These are phyloP conservation scores for Inonotus hispidus DNA, from an alignment of 1,284 basidiomycete species.

Conservation along the genomic window DNA sequence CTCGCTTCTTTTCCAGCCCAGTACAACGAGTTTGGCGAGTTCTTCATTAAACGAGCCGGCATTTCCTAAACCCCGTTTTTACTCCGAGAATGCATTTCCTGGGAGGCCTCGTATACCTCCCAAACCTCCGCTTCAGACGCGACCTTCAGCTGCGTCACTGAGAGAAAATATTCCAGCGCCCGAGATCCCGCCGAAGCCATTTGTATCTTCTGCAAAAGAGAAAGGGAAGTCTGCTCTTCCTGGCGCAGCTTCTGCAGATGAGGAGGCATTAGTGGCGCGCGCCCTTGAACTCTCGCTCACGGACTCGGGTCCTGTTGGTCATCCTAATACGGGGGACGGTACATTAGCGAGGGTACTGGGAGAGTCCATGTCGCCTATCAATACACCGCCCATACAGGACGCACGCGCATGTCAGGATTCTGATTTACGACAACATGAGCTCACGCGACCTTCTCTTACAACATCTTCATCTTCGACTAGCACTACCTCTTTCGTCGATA, in stretches of 20 bases:
- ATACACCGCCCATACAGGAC: background rate
- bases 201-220: background rate
- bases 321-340: constrained; percentile 11
- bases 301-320: constrained; percentile 31
- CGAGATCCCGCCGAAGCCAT: constrained; percentile 6
- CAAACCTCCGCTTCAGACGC: constrained; percentile 2
- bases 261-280: constrained; percentile 30
- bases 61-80: background rate
- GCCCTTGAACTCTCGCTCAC: constrained; percentile 51
- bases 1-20: constrained; percentile 16
- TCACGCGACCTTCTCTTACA: background rate
- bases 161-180: background rate
- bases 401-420: background rate
- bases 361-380: constrained; percentile 9
- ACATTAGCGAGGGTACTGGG: constrained; percentile 12
- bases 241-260: background rate
- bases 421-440: background rate
- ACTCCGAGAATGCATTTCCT: constrained; percentile 1
- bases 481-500: background rate
- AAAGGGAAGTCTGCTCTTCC: constrained; percentile 7
- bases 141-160: background rate
- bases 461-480: background rate
- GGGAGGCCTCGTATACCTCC: constrained; percentile 13
- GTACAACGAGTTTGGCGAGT: background rate
- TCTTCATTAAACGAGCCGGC: constrained; percentile 6